Evolutionary conservation across 805 yeast species (phyloP).

Genomic region (Barnettozyma siamensis): DNA sequence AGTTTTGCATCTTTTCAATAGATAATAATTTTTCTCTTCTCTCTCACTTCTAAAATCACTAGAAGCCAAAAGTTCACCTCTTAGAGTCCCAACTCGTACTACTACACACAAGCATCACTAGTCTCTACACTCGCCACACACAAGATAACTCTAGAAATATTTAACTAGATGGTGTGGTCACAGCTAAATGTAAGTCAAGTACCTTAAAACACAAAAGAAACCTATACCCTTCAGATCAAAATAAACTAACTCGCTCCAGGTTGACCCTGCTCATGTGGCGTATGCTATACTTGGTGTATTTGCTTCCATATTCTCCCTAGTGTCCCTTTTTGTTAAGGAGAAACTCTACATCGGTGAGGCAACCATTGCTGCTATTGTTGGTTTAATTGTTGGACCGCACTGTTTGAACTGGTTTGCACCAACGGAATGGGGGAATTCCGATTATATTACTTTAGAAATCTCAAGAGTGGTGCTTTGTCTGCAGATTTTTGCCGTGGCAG

Average conservation of each 20-base stretch:
- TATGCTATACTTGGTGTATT: slow-evolving; percentile 86
- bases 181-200: slow-evolving; percentile 6
- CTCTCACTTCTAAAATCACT: too few relatives aligned
- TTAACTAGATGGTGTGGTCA: slow-evolving; percentile 11
- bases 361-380: slow-evolving; percentile 79
- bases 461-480: slow-evolving; percentile 78
- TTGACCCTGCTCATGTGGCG: slow-evolving; percentile 71
- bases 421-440: slow-evolving; percentile 77
- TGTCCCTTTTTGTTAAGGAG: slow-evolving; percentile 79
- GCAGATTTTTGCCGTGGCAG: slow-evolving; percentile 92
- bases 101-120: too few relatives aligned
- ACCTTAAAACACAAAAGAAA: not conserved
- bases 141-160: too few relatives aligned
- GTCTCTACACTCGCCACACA: too few relatives aligned
- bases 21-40: too few relatives aligned
- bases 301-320: slow-evolving; percentile 70
- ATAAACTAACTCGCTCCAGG: slow-evolving; percentile 17
- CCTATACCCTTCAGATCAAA: not conserved
- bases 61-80: too few relatives aligned
- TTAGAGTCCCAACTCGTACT: too few relatives aligned
- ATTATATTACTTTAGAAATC: slow-evolving; percentile 74
- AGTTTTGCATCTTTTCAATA: too few relatives aligned
- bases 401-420: slow-evolving; percentile 83
- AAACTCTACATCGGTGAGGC: slow-evolving; percentile 87
- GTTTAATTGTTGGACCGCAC: slow-evolving; percentile 85